These are phyloP conservation scores for Aspergillus hortae DNA, from an alignment of 2,329 filamentous ascomycete genomes.

Conservation along the genomic window DNA sequence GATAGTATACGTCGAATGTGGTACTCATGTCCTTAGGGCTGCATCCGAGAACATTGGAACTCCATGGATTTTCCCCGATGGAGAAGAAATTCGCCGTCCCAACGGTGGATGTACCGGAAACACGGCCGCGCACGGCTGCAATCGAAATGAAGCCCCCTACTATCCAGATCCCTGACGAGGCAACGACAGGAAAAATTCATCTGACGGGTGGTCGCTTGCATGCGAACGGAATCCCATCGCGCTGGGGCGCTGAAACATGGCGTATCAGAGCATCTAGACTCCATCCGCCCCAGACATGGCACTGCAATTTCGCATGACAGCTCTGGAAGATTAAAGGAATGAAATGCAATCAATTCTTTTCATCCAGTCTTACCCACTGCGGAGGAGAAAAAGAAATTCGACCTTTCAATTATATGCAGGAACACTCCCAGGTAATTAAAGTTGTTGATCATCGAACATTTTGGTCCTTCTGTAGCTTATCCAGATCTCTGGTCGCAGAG, in stretches of 20 bases:
- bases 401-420: slow-evolving; percentile 10
- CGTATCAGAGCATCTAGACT: slow-evolving; percentile 7
- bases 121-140: neutral
- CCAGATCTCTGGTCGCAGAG: slow-evolving; percentile 3
- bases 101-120: neutral
- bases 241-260: slow-evolving; percentile 24
- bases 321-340: neutral
- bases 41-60: neutral
- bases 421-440: slow-evolving; percentile 18
- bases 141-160: neutral
- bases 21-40: neutral
- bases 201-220: neutral
- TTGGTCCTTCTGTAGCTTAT: slow-evolving; percentile 14
- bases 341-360: neutral
- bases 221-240: slow-evolving; percentile 2
- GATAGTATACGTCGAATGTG: too few species aligned
- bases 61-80: neutral
- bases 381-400: neutral
- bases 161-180: neutral
- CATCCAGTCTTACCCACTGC: neutral
- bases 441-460: slow-evolving; percentile 16
- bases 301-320: slow-evolving; percentile 20
- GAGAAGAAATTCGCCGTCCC: neutral
- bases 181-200: neutral
- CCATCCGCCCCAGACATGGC: slow-evolving; percentile 11